Percentiles rank a stretch among this genome's conserved stretches.
Evolutionary conservation across 306 rosid genomes (phyloP).

Genomic region (Psophocarpus tetragonolobus): DNA sequence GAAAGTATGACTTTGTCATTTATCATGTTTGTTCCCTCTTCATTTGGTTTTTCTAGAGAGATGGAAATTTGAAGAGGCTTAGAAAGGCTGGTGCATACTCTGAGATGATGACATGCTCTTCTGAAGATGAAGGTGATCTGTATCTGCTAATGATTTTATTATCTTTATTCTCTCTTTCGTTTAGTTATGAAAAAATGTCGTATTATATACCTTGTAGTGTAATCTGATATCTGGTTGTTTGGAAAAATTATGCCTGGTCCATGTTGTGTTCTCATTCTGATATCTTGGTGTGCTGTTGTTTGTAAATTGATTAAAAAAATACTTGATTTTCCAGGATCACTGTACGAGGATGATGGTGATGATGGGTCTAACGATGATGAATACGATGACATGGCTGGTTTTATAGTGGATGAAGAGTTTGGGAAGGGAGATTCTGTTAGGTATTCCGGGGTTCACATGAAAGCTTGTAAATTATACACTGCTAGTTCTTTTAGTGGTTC

Average conservation of each 20-base stretch:
- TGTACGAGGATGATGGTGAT: constrained; percentile 29
- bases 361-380: constrained; percentile 30
- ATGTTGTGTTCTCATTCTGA: background rate
- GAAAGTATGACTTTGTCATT: background rate
- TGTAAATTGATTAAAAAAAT: constrained; percentile 11
- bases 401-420: constrained; percentile 41
- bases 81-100: constrained; percentile 32
- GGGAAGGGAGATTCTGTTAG: constrained; percentile 37
- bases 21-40: constrained; percentile 29
- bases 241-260: background rate
- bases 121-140: constrained; percentile 33
- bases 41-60: constrained; percentile 23
- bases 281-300: constrained; percentile 10
- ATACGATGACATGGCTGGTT: constrained; percentile 48
- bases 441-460: constrained; percentile 31
- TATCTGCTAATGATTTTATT: constrained; percentile 19
- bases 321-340: constrained; percentile 35
- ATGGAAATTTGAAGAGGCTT: constrained; percentile 44
- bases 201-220: background rate
- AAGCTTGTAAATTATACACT: constrained; percentile 23
- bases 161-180: background rate
- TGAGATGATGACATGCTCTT: constrained; percentile 13
- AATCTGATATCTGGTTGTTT: constrained; percentile 9
- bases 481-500: background rate
- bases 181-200: background rate